Percentiles rank a stretch among this genome's conserved stretches.
Evolutionary conservation across 441 rosid genomes (phyloP).

Genomic region (Codiaeum variegatum): DNA sequence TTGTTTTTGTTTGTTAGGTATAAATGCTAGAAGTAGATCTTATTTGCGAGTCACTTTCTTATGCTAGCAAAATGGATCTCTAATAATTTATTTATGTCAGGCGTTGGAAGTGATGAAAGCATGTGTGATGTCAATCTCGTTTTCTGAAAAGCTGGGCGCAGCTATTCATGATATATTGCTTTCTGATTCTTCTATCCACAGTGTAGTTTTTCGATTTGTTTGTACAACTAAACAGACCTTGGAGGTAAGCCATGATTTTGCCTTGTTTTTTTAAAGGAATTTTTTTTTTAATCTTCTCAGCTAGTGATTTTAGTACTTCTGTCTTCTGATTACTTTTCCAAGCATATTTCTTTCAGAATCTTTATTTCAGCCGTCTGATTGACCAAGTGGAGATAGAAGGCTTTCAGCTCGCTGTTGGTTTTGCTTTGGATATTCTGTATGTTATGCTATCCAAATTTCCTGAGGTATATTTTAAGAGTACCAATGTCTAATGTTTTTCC

Average conservation of each 20-base stretch:
- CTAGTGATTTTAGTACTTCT: slow-evolving; percentile 3
- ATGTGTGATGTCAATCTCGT: slow-evolving; percentile 52
- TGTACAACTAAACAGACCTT: slow-evolving; percentile 68
- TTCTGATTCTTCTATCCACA: slow-evolving; percentile 77
- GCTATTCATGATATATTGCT: slow-evolving; percentile 62
- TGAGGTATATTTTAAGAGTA: slow-evolving; percentile 43
- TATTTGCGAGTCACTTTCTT: neutral
- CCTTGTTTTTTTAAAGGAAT: slow-evolving; percentile 14
- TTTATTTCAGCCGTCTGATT: slow-evolving; percentile 57
- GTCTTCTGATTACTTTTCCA: slow-evolving; percentile 23
- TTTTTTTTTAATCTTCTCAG: slow-evolving; percentile 13
- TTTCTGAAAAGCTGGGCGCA: slow-evolving; percentile 51
- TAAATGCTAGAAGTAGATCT: slow-evolving; percentile 8
- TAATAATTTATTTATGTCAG: slow-evolving; percentile 32
- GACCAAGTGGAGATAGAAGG: slow-evolving; percentile 82
- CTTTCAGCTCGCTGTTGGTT: slow-evolving; percentile 67
- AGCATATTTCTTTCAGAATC: slow-evolving; percentile 45
- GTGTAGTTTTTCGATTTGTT: slow-evolving; percentile 57
- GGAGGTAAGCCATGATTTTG: slow-evolving; percentile 57
- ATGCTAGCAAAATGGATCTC: slow-evolving; percentile 3
- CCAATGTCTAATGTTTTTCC: slow-evolving; percentile 4
- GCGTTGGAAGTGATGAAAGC: slow-evolving; percentile 71
- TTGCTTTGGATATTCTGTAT: slow-evolving; percentile 64
- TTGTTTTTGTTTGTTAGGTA: neutral
- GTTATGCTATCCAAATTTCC: slow-evolving; percentile 56